Percentiles rank a stretch among this genome's conserved stretches.
These are phyloP conservation scores for Mrakia hoshinonis DNA, from an alignment of 768 basidiomycete species.

Conservation along the genomic window DNA sequence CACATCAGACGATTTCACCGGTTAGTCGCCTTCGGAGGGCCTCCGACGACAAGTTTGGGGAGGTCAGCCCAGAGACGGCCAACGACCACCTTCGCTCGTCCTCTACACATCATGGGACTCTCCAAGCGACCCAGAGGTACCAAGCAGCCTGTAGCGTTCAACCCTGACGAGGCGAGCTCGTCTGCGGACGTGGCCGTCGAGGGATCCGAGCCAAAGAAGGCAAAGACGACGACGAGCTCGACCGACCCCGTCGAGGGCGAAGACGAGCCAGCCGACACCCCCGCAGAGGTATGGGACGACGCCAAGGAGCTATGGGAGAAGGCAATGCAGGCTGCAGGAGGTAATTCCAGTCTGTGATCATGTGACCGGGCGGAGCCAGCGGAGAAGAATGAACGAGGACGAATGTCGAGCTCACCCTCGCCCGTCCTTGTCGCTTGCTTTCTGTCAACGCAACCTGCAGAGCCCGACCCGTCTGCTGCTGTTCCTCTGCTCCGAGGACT, in stretches of 20 bases:
- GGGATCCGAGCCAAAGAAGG: not conserved
- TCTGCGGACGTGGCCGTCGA: not conserved
- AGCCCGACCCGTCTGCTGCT: constrained; percentile 20
- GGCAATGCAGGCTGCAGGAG: constrained; percentile 15
- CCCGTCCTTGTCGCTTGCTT: not conserved
- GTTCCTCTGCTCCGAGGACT: constrained; percentile 25
- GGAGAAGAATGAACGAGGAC: not conserved
- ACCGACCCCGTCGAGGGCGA: not conserved
- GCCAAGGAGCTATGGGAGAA: constrained; percentile 24
- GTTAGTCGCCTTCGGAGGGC: no score
- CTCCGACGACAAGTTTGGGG: no score
- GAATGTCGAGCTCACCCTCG: not conserved
- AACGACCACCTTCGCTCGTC: not conserved
- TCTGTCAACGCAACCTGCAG: not conserved
- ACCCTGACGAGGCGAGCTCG: not conserved
- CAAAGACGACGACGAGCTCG: not conserved
- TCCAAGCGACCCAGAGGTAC: not conserved
- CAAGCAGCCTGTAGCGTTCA: constrained; percentile 3
- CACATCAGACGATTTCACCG: no score
- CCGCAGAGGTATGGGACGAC: constrained; percentile 19
- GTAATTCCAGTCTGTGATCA: not conserved
- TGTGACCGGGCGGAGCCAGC: not conserved
- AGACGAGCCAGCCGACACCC: not conserved
- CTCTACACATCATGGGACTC: not conserved
- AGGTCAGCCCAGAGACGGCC: not conserved